Evolutionary conservation across 805 yeast species (phyloP), one percentile per base, ranked within the genome.

Genomic region (Ogataea methylovora): DNA sequence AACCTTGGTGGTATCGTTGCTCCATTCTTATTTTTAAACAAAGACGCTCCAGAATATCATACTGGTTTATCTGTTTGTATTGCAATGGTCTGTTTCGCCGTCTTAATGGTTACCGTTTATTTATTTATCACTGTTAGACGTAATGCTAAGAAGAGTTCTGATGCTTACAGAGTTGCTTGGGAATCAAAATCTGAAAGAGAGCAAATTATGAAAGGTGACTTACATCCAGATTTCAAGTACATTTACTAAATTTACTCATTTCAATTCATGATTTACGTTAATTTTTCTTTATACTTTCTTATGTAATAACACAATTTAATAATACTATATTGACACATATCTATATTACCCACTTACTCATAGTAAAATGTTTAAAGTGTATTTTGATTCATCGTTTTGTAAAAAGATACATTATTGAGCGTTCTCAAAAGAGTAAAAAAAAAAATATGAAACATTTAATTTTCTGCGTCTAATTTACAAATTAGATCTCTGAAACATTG

Each of bases 1-100:
- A 73, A 73, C 43, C 65, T 72, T 27, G 77, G 76, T 29, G 79
- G 79, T 36, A 64, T 73, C 37, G 67, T 73, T 31, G 63, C 79
- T 4, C 62, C 74, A 18, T 71, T 65, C 41, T 65, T 73, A 27
- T 73, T 73, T 51, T 55, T 70, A 37, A 45, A 69, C 9, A 61
- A 63, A 36, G 77, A 71, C 48, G 67, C 76, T 12, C 79, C 79
- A 12, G 66, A 62, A 26, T 73, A 71, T 43, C 56, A 48, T 28
- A 72, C 71, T 1, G 79, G 78, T n/a, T 58, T 73, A 24, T 58
- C 62, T 32, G 67, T 67, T 35, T 60, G 68, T 31, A 63, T 75
- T 29, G 69, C 67, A 7, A 64, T 65, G 34, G 69, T 69, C 28
- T 64, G 64, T 17, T 63, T 67, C 36, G 65, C 74, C 1, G 60